Evolutionary conservation across 768 basidiomycete genomes (phyloP).

Genomic region (Naganishia vishniacii): DNA sequence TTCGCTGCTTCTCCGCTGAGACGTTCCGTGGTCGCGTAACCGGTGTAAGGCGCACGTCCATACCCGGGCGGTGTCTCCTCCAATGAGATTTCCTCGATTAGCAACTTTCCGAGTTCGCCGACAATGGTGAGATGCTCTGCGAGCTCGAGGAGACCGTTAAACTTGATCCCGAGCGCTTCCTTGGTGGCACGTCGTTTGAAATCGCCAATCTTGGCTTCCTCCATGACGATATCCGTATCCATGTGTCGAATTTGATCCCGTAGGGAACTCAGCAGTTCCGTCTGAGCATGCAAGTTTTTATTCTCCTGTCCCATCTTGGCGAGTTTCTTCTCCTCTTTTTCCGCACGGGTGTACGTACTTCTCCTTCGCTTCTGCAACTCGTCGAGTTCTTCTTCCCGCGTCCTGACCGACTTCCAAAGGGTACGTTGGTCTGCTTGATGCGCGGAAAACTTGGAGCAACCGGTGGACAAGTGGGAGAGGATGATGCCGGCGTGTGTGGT

Average conservation of each 20-base stretch:
- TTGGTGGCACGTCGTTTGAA: constrained; percentile 68
- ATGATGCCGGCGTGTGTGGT: constrained; percentile 66
- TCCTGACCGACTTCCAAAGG: constrained; percentile 74
- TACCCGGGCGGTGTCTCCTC: constrained; percentile 75
- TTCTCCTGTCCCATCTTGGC: constrained; percentile 83
- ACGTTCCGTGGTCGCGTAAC: constrained; percentile 59
- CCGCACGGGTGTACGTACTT: constrained; percentile 63
- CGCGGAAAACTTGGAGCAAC: constrained; percentile 63
- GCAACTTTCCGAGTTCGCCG: constrained; percentile 54
- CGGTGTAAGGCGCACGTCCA: constrained; percentile 63
- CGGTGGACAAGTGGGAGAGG: constrained; percentile 62
- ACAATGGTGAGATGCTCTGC: constrained; percentile 70
- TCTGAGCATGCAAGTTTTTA: constrained; percentile 71
- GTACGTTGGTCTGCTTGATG: constrained; percentile 65
- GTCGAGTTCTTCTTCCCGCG: constrained; percentile 75
- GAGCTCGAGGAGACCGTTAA: constrained; percentile 76
- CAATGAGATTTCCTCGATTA: constrained; percentile 69
- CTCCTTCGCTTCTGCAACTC: constrained; percentile 68
- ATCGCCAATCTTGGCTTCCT: constrained; percentile 74
- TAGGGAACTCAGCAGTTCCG: constrained; percentile 63
- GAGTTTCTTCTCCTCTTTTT: constrained; percentile 79
- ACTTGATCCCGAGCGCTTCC: constrained; percentile 73
- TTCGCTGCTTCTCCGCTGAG: constrained; percentile 60
- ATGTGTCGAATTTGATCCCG: constrained; percentile 66
- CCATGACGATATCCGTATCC: constrained; percentile 75